Evolutionary conservation across 768 basidiomycete genomes (phyloP).

Genomic region (Mycena olivaceomarginata): DNA sequence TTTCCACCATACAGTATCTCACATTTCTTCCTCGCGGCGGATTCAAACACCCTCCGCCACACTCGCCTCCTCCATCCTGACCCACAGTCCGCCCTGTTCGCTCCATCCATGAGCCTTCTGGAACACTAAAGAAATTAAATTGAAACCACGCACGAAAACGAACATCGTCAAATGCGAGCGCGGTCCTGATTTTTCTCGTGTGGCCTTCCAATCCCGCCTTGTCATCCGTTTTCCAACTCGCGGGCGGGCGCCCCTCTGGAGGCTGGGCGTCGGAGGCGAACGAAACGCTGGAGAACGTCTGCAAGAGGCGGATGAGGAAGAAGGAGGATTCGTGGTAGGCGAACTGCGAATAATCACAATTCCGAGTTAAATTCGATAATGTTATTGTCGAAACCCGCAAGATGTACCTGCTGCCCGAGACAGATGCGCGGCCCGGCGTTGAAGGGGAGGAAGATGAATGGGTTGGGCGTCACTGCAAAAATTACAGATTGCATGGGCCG

Average conservation of each 20-base stretch:
- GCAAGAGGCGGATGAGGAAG: conserved; percentile 76
- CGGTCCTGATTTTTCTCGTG: conserved; percentile 67
- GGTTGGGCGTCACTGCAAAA: conserved; percentile 36
- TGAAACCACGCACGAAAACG: conserved; percentile 57
- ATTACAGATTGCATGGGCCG: no score
- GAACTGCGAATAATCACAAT: conserved; percentile 60
- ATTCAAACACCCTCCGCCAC: not conserved
- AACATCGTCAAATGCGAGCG: conserved; percentile 74
- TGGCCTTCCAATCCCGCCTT: conserved; percentile 59
- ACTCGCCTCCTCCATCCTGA: not conserved
- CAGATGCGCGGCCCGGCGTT: conserved; percentile 71
- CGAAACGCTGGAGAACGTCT: conserved; percentile 68
- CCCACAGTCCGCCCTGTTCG: not conserved
- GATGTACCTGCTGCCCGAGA: conserved; percentile 67
- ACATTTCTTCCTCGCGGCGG: no score
- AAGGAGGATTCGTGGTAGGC: conserved; percentile 82
- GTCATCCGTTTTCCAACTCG: conserved; percentile 62
- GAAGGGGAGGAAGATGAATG: conserved; percentile 70
- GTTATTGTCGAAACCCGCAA: not conserved
- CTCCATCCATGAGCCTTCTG: not conserved
- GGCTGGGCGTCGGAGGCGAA: conserved; percentile 69
- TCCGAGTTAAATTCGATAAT: not conserved
- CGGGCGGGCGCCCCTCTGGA: conserved; percentile 63
- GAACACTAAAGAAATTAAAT: not conserved
- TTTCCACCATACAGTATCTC: no score